Base-by-base conservation (phyloP, 1,139 yeast genomes). In the Candida buenavistaensis region DNA sequence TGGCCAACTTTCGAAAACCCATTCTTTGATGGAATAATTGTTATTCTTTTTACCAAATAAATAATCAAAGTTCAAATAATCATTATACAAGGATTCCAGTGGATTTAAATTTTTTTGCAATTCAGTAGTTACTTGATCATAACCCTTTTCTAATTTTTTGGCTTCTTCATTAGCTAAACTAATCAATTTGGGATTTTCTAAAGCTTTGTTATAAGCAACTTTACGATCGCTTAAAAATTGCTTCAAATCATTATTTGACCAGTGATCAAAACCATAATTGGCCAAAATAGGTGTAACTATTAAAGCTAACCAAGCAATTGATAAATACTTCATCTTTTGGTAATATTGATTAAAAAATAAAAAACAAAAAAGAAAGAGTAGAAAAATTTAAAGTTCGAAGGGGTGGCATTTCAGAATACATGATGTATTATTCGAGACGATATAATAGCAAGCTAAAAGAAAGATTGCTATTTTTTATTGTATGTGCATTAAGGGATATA, bases 1-100 rank as follows among this genome's bases (percentile, higher is more conserved):
- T 5, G 71, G 48, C 83, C 82, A 78, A 13, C 78, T 63, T 28
- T 64, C 67, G 44, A 78, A 78, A 16, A 72, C 45, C 82, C 82
- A 62, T 22, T 44, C 47, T 32, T 43, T 38, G 14, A 38, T 28
- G 2, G 28, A 15, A 23, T 30, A 20, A 17, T 28, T 36, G 4
- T 32, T 26, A 12, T 37, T 33, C 28, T 26, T 42, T 12, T 26
- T 27, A 7, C 38, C 32, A 28, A 43, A 43, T 21, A 41, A 43
- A 15, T 40, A 39, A 30, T 39, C 33, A 32, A 37, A 33, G 21
- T 35, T 43, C 22, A 52, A 41, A 30, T 44, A 52, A 30, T 41
- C 45, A 23, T 45, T 51, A 39, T 45, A 53, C 28, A 45, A 51
- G 22, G 15, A 14, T 14, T 27, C 26, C n/a, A 25, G 29, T 5